phyloP scores from a whole-genome alignment of 176 grass and related monocot species.

The Oryza punctata region DNA sequence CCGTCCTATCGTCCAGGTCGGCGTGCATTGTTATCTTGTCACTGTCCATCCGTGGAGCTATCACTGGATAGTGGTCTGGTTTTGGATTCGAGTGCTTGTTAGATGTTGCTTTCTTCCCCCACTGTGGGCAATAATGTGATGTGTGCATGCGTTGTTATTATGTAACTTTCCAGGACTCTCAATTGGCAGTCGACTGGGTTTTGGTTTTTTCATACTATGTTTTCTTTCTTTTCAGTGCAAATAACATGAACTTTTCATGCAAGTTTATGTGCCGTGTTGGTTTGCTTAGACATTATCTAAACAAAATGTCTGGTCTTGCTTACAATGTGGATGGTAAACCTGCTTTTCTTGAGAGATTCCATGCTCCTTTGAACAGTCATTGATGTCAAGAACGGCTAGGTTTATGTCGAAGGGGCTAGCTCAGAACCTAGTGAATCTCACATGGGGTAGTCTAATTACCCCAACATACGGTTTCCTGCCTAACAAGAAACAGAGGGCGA shows the following conservation, averaged over 20 bases:
- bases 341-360: neutral
- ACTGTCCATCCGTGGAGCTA: conserved; percentile 9
- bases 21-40: conserved; percentile 13
- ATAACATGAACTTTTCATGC: neutral
- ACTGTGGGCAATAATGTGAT: neutral
- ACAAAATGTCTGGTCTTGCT: too few species aligned
- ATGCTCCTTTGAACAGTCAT: neutral
- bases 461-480: neutral
- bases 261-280: neutral
- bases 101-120: neutral
- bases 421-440: neutral
- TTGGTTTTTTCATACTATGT: conserved; percentile 15
- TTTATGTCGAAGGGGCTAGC: neutral
- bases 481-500: neutral
- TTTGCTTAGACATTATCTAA: neutral
- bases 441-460: neutral
- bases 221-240: neutral
- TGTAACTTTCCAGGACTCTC: neutral
- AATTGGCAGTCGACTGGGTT: neutral
- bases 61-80: neutral
- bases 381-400: neutral
- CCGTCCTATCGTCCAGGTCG: neutral
- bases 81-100: conserved; percentile 22
- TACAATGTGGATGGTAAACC: neutral
- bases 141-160: conserved; percentile 14